These are phyloP conservation scores for Arthrobotrys conoides DNA, from an alignment of 2,329 filamentous ascomycete species.

Conservation along the genomic window DNA sequence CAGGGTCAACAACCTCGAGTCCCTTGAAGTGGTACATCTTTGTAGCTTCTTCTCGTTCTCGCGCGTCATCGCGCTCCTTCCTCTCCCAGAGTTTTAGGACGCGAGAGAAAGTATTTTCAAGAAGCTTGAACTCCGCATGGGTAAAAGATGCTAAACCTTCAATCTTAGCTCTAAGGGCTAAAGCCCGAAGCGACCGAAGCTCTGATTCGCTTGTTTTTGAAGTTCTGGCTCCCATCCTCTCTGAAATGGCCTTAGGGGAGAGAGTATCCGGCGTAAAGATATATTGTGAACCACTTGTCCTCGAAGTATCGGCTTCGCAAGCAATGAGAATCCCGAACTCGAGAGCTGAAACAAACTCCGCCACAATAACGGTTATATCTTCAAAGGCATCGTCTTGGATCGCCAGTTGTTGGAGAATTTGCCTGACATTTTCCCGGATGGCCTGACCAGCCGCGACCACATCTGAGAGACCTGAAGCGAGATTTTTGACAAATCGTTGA, in stretches of 20 bases:
- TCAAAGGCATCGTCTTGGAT: conserved; percentile 53
- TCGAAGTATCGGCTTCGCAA: conserved; percentile 24
- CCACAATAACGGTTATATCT: conserved; percentile 45
- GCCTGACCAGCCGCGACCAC: conserved; percentile 27
- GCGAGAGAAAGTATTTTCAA: conserved; percentile 35
- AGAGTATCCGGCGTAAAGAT: conserved; percentile 35
- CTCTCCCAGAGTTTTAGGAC: conserved; percentile 48
- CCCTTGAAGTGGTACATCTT: conserved; percentile 60
- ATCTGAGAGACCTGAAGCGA: conserved; percentile 25
- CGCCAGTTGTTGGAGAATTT: conserved; percentile 47
- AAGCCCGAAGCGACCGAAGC: conserved; percentile 30
- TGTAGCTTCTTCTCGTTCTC: conserved; percentile 51
- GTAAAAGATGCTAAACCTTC: conserved; percentile 33
- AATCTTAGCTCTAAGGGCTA: conserved; percentile 38
- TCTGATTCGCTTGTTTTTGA: conserved; percentile 35
- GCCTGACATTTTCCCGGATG: conserved; percentile 49
- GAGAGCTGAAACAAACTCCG: conserved; percentile 42
- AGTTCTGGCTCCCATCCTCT: background rate
- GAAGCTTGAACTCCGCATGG: conserved; percentile 26
- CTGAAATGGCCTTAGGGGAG: background rate
- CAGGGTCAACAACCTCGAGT: conserved; percentile 47
- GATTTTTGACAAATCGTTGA: conserved; percentile 35
- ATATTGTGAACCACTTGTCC: conserved; percentile 18
- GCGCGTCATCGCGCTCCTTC: conserved; percentile 48
- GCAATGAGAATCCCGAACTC: conserved; percentile 49